Percentiles rank a stretch among this genome's conserved stretches.
Evolutionary conservation across 2,329 filamentous ascomycete genomes (phyloP).

Genomic region (Metarhizium sp.): DNA sequence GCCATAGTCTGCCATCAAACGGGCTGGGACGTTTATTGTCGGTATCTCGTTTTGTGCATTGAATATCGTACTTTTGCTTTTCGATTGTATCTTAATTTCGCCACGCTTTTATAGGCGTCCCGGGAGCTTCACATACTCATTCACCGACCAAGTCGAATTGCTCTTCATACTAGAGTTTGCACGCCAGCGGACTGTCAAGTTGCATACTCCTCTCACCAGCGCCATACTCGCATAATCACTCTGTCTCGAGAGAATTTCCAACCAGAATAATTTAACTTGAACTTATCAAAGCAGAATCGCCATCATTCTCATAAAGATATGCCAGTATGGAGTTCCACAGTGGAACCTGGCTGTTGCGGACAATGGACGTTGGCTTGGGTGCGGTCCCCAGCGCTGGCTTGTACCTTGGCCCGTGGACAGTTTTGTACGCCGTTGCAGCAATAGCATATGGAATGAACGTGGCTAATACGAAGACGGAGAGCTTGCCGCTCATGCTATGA

Average conservation of each 20-base stretch:
- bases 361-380: constrained; percentile 55
- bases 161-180: constrained; percentile 65
- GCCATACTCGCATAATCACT: no score
- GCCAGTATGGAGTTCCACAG: constrained; percentile 35
- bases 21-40: constrained; percentile 17
- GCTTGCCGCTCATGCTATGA: constrained; percentile 69
- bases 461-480: no score
- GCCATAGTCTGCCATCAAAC: constrained; percentile 18
- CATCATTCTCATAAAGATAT: constrained; percentile 38
- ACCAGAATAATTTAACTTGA: background rate
- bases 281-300: constrained; percentile 34
- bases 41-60: constrained; percentile 32
- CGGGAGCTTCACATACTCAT: constrained; percentile 51
- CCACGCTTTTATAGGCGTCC: constrained; percentile 62
- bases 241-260: constrained; percentile 28
- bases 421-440: constrained; percentile 32
- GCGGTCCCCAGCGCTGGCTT: constrained; percentile 53
- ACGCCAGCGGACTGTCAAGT: background rate
- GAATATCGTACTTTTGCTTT: constrained; percentile 53
- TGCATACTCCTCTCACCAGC: constrained; percentile 18
- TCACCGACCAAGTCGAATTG: constrained; percentile 68
- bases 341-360: constrained; percentile 50
- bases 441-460: constrained; percentile 18
- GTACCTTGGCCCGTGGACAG: constrained; percentile 64
- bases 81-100: constrained; percentile 58